Percentiles rank a stretch among this genome's conserved stretches.
phyloP scores from a whole-genome alignment of 768 basidiomycete genomes.

The Boletellus ananas region DNA sequence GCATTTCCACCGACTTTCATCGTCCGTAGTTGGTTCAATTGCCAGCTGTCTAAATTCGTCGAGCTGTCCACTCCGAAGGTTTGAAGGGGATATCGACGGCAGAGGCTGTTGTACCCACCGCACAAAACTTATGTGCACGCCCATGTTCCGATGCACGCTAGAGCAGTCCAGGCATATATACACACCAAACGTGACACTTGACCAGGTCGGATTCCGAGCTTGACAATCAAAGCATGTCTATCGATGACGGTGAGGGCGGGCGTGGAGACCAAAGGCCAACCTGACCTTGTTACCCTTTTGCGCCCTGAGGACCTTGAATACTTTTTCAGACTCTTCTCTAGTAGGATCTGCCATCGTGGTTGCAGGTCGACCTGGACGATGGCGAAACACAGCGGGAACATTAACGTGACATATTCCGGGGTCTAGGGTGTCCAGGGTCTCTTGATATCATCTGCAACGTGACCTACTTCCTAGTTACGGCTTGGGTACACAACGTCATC shows the following conservation, averaged over 20 bases:
- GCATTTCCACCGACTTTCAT: slow-evolving; percentile 97
- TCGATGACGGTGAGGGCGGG: slow-evolving; percentile 11
- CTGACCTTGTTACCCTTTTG: slow-evolving; percentile 87
- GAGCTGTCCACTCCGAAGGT: slow-evolving; percentile 53
- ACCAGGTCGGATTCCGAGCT: slow-evolving; percentile 97
- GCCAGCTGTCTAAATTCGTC: slow-evolving; percentile 95
- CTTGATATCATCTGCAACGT: background rate
- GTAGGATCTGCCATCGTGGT: slow-evolving; percentile 65
- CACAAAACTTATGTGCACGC: slow-evolving; percentile 97
- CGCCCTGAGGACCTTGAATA: slow-evolving; percentile 75
- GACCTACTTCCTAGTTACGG: no score
- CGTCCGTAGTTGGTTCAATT: slow-evolving; percentile 80
- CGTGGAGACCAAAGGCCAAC: background rate
- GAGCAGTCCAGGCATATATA: slow-evolving; percentile 99
- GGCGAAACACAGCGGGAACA: slow-evolving; percentile 1
- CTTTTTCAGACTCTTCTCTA: slow-evolving; percentile 82
- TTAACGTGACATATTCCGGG: slow-evolving; percentile 21
- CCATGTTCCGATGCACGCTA: slow-evolving; percentile 91
- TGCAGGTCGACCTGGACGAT: slow-evolving; percentile 6
- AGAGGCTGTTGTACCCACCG: slow-evolving; percentile 49
- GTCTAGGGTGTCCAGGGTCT: slow-evolving; percentile 20
- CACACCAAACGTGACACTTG: slow-evolving; percentile 92
- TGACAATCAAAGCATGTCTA: slow-evolving; percentile 93
- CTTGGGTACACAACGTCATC: no score
- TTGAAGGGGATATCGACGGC: background rate